Evolutionary conservation across 2,329 filamentous ascomycete genomes (phyloP), one percentile per base, ranked within the genome.

Genomic region (Bimuria novae-zelandiae): DNA sequence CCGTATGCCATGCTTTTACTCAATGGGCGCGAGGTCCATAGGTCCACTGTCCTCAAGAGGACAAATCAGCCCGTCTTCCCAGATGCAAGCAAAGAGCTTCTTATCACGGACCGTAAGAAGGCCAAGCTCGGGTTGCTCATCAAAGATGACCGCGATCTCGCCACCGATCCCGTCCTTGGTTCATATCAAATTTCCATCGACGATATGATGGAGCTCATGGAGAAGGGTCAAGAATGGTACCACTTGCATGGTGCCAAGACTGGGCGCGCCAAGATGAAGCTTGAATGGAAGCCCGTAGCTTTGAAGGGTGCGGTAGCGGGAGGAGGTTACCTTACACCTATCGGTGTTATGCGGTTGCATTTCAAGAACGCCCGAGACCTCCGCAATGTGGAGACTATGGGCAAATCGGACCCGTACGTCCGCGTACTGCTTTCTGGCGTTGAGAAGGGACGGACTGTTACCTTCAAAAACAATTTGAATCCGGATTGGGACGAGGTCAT

Each of bases 31-130:
- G 89, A 95, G 70, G 83, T 97, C 4, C 92, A 96, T 65, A 82
- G 86, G 51, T 96, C 92, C 48, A 90, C 92, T 76, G 95, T 92
- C 75, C 83, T 97, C 65, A 99, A 97, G 82, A 88, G 93, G 56
- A 97, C 92, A 55, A 99, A 99, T 77, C 94, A 96, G 65, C 94
- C 94, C 7, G 92, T 99, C 65, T 99, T 92, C 88, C 88, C 93
- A 49, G 89, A 97, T 69, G 90, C 90, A 6, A 89, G 87, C 62
- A 96, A 96, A 76, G 94, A 99, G 70, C 86, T 99, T 63, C 85
- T 99, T 56, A 93, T 99, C 69, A 97, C 92, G 0, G 92, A 99
- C 71, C 88, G 90, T 57, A 96, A 92, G 78, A 87, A 85, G 70
- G 92, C 94, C 51, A 94, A 91, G 71, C 82, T 99, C 47, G 95